Evolutionary conservation across 345 rosid genomes (phyloP), one percentile per base, ranked within the genome.

Genomic region (Linum lewisii): DNA sequence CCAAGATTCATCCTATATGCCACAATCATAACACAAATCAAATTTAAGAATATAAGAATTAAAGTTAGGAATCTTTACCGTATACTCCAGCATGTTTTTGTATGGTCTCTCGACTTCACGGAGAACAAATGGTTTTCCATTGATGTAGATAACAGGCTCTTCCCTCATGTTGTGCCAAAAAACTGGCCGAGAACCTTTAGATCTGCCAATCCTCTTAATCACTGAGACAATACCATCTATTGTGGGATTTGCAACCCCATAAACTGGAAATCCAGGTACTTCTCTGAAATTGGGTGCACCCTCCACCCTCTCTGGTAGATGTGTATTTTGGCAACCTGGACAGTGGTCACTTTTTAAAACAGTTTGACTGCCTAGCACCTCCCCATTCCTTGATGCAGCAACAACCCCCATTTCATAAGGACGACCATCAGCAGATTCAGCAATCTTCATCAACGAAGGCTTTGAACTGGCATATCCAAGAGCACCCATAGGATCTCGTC

Each of bases 111-210:
- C 99, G 66, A 85, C 97, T 73, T 88, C 99, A 37, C 99, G 95
- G 50, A 92, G 94, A 56, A 93, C 99, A 78, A 93, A 93, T 20
- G 99, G 99, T 70, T 86, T 88, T 64, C 99, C 94, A 55, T 85
- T 86, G 68, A 88, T 88, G 72, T 93, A 93, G 71, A 88, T 88
- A 66, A 93, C 99, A 62, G 99, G 94, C 71, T 93, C 99, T 79
- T 93, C 99, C 75, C 99, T 80, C 95, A 88, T 88, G 63, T 93
- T 93, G 67, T 93, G 99, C 99, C 99, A 93, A 54, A 93, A 85
- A 38, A 85, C 82, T 9, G 94, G 86, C 61, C 83, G 77, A 51
- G 89, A 87, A 63, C 81, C 85, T 74, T 82, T 76, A 54, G 85
- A 79, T 73, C 86, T 81, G 61, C 97, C 97, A 77, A 89, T 79